Percentiles rank a stretch among this genome's conserved stretches.
Conservation (phyloP, 768 basidiomycete species). For the Solioccasus polychromus region DNA sequence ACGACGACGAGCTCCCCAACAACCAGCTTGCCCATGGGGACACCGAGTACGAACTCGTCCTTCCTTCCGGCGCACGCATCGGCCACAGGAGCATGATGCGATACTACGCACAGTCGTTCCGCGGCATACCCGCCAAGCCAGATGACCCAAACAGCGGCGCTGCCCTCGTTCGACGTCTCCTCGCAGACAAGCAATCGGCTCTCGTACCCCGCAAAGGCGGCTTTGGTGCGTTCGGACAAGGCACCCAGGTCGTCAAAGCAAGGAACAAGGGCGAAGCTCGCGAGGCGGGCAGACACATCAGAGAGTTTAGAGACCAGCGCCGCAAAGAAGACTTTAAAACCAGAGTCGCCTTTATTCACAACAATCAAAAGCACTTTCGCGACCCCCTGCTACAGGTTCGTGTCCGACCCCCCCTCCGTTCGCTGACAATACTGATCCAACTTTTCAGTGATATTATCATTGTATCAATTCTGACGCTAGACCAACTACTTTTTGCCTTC, state of each 20-base stretch:
- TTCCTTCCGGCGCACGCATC: constrained; percentile 90
- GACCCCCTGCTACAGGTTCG: constrained; percentile 64
- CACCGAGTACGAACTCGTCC: constrained; percentile 80
- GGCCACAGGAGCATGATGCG: constrained; percentile 85
- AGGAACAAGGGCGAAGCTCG: constrained; percentile 93
- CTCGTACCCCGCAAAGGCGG: constrained; percentile 84
- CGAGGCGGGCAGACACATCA: constrained; percentile 84
- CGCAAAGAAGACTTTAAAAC: constrained; percentile 83
- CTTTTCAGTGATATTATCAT: constrained; percentile 3
- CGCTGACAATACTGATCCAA: constrained; percentile 4
- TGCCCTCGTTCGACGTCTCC: constrained; percentile 70
- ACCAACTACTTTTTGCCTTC: constrained; percentile 2
- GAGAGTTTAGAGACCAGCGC: constrained; percentile 79
- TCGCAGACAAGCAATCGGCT: constrained; percentile 81
- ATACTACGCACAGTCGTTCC: constrained; percentile 84
- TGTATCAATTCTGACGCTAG: neutral
- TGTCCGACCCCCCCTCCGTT: neutral
- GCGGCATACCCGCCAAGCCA: constrained; percentile 39
- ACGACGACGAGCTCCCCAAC: constrained; percentile 34
- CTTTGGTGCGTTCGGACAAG: constrained; percentile 81
- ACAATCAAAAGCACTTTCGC: constrained; percentile 85
- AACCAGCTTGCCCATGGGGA: constrained; percentile 73
- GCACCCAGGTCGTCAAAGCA: constrained; percentile 82
- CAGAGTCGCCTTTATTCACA: constrained; percentile 72
- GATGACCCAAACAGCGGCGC: constrained; percentile 72